Base-by-base conservation (phyloP, 164 flowering plant genomes). In the Kalanchoe fedtschenkoi region DNA sequence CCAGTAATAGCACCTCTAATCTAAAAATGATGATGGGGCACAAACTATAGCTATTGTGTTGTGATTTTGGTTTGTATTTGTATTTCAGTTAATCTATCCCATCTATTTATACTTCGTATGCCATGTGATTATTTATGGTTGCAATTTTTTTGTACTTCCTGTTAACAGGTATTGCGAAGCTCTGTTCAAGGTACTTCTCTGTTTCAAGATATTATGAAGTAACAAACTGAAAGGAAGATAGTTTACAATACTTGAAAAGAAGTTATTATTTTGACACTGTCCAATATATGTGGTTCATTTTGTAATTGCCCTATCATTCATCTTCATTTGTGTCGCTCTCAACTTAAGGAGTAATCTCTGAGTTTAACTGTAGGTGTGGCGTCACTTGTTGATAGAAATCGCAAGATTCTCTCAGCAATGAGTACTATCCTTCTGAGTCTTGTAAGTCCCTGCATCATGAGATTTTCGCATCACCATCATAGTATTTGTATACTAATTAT, bases 391-490 rank as follows among this genome's bases (percentile, higher is more conserved):
- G 69, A 61, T 55, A 55, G 34, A 26, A 67, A 67, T 53, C 58
- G 10, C 0, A 61, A 57, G 37, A 19, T 34, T 38, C 53, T 60
- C 51, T 53, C 69, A 61, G 4, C 28, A 9, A 37, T 32, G 16
- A 58, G 63, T 51, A 60, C 64, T 5, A 60, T 66, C 59, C 69
- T 66, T 28, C 69, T 60, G 24, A 60, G 64, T 44, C 69, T 66
- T 47, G 69, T 66, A 59, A 66, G 69, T 44, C 51, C 14, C 30
- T 56, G 37, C 17, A 8, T 14, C 24, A 15, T 47, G 34, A 16
- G 5, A 2, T 62, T 26, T 42, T 42, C 7, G n/a, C n/a, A 15
- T 43, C 17, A 29, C 21, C n/a, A 24, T 51, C 30, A 5, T 43
- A 3, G 4, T 5, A 26, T 15, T 58, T 26, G 8, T 33, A 4